Conservation (phyloP, 768 basidiomycete species). For the Trametes coccinea region DNA sequence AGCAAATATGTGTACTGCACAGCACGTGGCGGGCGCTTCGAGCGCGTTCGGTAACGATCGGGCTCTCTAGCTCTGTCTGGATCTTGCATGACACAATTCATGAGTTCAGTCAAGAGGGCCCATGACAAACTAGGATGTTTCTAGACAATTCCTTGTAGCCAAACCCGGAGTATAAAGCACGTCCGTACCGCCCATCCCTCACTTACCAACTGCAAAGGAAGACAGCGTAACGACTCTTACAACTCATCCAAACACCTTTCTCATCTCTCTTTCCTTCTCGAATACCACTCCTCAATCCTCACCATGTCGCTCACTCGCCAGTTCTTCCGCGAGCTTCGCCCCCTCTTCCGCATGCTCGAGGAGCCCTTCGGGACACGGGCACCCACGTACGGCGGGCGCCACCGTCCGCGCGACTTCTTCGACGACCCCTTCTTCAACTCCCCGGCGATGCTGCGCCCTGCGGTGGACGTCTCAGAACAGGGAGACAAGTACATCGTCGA, state of each 20-base stretch:
- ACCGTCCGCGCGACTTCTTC: slow-evolving; percentile 41
- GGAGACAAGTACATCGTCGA: slow-evolving; percentile 66
- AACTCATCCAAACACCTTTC: not conserved
- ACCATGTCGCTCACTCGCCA: slow-evolving; percentile 33
- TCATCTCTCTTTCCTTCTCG: not conserved
- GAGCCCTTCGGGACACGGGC: slow-evolving; percentile 55
- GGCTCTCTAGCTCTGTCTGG: slow-evolving; percentile 8
- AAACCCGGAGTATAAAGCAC: not conserved
- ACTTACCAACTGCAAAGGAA: not conserved
- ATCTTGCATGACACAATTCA: slow-evolving; percentile 11
- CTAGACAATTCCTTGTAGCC: slow-evolving; percentile 2
- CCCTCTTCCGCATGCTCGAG: slow-evolving; percentile 74
- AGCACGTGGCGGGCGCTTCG: slow-evolving; percentile 14
- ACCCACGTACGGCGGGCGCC: slow-evolving; percentile 26
- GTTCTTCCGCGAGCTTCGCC: slow-evolving; percentile 65
- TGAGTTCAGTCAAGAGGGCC: slow-evolving; percentile 1
- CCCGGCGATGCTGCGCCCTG: slow-evolving; percentile 44
- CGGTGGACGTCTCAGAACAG: slow-evolving; percentile 69
- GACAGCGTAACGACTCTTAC: not conserved
- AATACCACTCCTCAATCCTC: not conserved
- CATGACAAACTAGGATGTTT: not conserved
- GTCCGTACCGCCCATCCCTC: not conserved
- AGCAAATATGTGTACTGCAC: not conserved
- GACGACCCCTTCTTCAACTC: slow-evolving; percentile 52
- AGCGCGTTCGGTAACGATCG: slow-evolving; percentile 3